These are phyloP conservation scores for Trypanosoma melophagium DNA, from an alignment of 208 protist genomes.

Conservation along the genomic window DNA sequence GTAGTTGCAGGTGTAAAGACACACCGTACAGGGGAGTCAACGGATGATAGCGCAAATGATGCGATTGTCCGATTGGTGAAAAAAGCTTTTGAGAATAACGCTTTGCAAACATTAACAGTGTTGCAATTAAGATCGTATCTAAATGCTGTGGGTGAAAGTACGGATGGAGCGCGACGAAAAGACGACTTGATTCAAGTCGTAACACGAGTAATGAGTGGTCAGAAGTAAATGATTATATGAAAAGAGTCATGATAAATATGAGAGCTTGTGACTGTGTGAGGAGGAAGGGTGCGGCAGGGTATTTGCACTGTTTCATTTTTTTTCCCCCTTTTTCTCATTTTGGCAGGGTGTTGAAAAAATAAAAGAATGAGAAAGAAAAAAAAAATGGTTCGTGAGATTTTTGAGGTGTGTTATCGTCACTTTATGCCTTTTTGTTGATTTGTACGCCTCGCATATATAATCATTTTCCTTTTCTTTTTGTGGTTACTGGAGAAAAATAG, in stretches of 20 bases:
- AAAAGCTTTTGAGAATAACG: slow-evolving; percentile 33
- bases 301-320: not conserved
- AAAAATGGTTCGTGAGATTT: not conserved
- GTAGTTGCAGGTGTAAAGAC: slow-evolving; percentile 1
- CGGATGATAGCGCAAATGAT: slow-evolving; percentile 6
- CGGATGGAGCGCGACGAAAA: slow-evolving; percentile 28
- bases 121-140: slow-evolving; percentile 50
- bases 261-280: no score
- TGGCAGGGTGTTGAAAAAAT: not conserved
- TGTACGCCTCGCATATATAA: not conserved
- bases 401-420: not conserved
- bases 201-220: slow-evolving; percentile 7
- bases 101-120: slow-evolving; percentile 39
- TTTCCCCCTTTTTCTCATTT: not conserved
- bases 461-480: slow-evolving; percentile 12
- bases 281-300: no score
- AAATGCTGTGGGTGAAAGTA: slow-evolving; percentile 6
- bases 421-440: not conserved
- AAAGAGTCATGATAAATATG: no score
- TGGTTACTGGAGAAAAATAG: slow-evolving; percentile 8
- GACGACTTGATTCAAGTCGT: slow-evolving; percentile 33
- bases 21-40: not conserved
- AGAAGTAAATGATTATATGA: not conserved
- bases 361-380: slow-evolving; percentile 15
- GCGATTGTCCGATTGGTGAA: slow-evolving; percentile 27